Evolutionary conservation across 2,329 filamentous ascomycete genomes (phyloP), one percentile per base, ranked within the genome.

Genomic region (Epichloe coenophiala): DNA sequence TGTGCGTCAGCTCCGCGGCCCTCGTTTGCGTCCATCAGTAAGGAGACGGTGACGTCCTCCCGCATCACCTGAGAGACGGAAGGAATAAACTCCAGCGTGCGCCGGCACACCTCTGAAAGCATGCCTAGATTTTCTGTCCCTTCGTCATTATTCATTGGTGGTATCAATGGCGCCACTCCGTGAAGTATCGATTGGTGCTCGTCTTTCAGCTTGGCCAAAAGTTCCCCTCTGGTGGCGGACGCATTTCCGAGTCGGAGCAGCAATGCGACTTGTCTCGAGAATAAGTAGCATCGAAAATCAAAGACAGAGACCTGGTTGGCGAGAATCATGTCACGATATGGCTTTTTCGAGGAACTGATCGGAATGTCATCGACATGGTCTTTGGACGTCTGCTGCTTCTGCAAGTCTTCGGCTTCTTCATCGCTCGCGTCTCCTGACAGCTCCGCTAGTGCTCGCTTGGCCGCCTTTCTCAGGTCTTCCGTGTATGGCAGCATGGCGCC

Each of bases 291-390:
- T 47, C 88, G 78, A 64, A 98, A 97, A 65, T 98, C 93, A 62
- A 97, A 96, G 3, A 95, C 75, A 0, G 93, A 98, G 37, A 98
- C 94, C 57, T 95, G 87, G 69, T 94, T 98, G 13, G 87, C 84
- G 39, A 98, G 73, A 46, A 98, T 98, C 59, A 95, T 80, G 51
- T 94, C 88, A 47, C 91, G 81, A 63, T 97, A 98, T 1, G 86
- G 78, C 64, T 95, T 95, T 55, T 80, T 81, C 1, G 76, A 74
- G 9, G 80, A 71, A 55, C 75, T 78, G 56, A 84, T 76, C 27
- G 80, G 74, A 45, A 83, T 81, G 45, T 81, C 76, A 53, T 77
- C 73, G 50, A 73, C 68, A 1, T 65, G 63, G 41, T 75, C 69
- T 35, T 61, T 65, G 7, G 60, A 31, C n/a, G 58, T 54, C 35